Base-by-base conservation (phyloP, 2,329 filamentous ascomycete species). In the Ceratocystis colombiana region DNA sequence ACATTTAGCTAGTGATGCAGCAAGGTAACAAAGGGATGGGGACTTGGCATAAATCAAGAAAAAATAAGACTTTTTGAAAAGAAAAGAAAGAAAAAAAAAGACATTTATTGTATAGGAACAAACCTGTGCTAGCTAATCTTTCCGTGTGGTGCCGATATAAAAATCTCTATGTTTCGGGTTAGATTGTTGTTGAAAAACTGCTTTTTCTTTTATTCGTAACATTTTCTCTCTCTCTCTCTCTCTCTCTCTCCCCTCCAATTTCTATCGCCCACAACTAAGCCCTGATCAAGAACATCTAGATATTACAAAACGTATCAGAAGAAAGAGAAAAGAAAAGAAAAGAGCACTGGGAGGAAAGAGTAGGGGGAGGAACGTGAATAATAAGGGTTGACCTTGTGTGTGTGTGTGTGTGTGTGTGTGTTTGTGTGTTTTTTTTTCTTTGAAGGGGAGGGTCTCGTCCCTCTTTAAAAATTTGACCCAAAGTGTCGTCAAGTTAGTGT, bases 31-130 rank as follows among this genome's bases (percentile, higher is more conserved):
- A 28, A 45, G 61, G 10, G 28, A 50, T 3, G 1, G 20, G 28
- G 55, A 37, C 33, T 44, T 48, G 1, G 59, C n/a, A 37, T 22
- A 5, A 59, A 63, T 59, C 55, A 70, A 69, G 70, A 69, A 68
- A 70, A 69, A 68, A 61, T 68, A 70, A 70, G 3, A 15, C 33
- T 3, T 41, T 41, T 41, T 41, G 37, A 41, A 41, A 41, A 41
- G 37, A 12, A 41, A 41, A 41, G 10, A 64, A 69, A 65, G 66
- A 69, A 69, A 67, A 46, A 46, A 57, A 46, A 57, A 45, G 30
- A 12, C 33, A 61, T 48, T 46, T 22, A 30, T 33, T 33, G 44
- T 20, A 41, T 20, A 8, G 22, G 30, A 44, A 25, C 30, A 20
- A 59, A n/a, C 55, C 25, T 30, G 7, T 22, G 30, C 55, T 41